A percentile compares a stretch with the other conserved stretches of the same genome.
These are phyloP conservation scores for Agarophyton chilense DNA, from an alignment of 23 red algal genomes.

Conservation along the genomic window DNA sequence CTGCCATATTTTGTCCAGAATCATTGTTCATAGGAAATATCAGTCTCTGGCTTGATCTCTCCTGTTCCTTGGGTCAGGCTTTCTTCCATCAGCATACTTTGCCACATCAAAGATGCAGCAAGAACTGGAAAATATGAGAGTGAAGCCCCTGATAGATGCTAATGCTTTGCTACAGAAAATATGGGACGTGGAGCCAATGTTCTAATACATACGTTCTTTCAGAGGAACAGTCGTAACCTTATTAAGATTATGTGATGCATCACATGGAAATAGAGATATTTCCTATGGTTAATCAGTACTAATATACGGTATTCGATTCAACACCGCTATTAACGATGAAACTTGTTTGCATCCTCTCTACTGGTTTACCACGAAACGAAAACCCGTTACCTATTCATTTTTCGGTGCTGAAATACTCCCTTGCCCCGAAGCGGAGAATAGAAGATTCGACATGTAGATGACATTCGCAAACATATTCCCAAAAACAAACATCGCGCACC, in stretches of 20 bases:
- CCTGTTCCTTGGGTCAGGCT: neutral
- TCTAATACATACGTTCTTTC: neutral
- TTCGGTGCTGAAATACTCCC: conserved; percentile 36
- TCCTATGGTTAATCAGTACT: neutral
- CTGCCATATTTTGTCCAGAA: too few species aligned
- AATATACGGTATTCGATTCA: neutral
- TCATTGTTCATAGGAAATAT: too few species aligned
- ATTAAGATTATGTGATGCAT: neutral
- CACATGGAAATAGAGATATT: neutral
- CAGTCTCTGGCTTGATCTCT: neutral
- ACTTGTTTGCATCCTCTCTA: neutral
- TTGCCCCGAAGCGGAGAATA: conserved; percentile 13
- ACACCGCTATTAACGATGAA: neutral
- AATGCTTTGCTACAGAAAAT: neutral
- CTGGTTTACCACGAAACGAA: conserved; percentile 24
- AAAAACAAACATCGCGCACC: too few species aligned
- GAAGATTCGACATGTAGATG: neutral
- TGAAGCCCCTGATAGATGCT: neutral
- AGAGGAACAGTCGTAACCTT: neutral
- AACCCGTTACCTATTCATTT: conserved; percentile 20
- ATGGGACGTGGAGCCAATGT: neutral
- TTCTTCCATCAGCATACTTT: neutral
- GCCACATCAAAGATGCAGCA: neutral
- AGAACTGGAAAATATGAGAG: neutral
- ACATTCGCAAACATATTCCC: too few species aligned